These are phyloP conservation scores for Jamesozyma spencerorum DNA, from an alignment of 805 yeast species.

Conservation along the genomic window DNA sequence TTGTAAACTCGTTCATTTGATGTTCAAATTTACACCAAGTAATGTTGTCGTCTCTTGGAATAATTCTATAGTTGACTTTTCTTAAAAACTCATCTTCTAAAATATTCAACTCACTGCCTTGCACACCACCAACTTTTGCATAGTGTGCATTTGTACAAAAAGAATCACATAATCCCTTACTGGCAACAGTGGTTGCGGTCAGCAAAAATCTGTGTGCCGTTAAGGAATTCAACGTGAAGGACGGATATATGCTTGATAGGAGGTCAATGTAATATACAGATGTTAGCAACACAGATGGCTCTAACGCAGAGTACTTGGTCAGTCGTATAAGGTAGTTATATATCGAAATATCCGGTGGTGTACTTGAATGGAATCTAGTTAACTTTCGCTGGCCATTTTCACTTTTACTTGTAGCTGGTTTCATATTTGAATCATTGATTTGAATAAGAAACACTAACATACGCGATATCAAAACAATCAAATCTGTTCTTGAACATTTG, in stretches of 20 bases:
- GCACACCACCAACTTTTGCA: constrained; percentile 93
- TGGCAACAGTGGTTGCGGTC: constrained; percentile 84
- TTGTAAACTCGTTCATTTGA: constrained; percentile 13
- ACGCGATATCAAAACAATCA: constrained; percentile 63
- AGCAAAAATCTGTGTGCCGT: constrained; percentile 88
- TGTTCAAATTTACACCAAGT: constrained; percentile 32
- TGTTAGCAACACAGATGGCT: constrained; percentile 70
- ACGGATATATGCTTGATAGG: constrained; percentile 64
- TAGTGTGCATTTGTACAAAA: constrained; percentile 91
- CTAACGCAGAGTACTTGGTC: constrained; percentile 75
- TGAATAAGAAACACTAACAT: constrained; percentile 70
- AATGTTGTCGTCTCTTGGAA: constrained; percentile 42
- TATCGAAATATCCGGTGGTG: constrained; percentile 82
- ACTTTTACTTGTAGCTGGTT: constrained; percentile 20
- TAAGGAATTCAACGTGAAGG: constrained; percentile 76
- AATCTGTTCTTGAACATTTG: constrained; percentile 58
- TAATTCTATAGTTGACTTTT: constrained; percentile 68
- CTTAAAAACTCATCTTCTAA: constrained; percentile 80
- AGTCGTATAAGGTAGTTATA: constrained; percentile 67
- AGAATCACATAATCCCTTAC: constrained; percentile 86
- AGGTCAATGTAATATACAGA: constrained; percentile 87
- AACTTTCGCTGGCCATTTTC: constrained; percentile 21
- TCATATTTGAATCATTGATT: constrained; percentile 49
- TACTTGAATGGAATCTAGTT: constrained; percentile 87
- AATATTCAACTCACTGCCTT: constrained; percentile 70